phyloP scores from a whole-genome alignment of 768 basidiomycete species.

The Exidia glandulosa region DNA sequence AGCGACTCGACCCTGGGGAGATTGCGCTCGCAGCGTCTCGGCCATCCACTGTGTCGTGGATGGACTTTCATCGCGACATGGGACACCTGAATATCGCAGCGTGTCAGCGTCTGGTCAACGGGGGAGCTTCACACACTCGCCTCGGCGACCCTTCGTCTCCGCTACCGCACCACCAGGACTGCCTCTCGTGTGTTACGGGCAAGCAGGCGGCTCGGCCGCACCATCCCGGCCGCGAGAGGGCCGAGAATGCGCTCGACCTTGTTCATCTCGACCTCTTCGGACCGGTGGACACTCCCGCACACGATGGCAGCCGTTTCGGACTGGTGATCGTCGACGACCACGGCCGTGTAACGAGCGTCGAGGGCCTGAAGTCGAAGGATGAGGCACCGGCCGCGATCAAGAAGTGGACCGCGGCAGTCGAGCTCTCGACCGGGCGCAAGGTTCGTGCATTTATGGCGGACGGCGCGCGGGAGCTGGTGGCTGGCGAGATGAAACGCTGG shows the following conservation, averaged over 20 bases:
- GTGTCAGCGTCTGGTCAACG: not conserved
- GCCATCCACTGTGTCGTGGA: not conserved
- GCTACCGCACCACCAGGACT: not conserved
- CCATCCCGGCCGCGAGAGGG: not conserved
- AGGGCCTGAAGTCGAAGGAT: not conserved
- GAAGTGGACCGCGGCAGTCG: not conserved
- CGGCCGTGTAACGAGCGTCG: not conserved
- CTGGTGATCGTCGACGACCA: slow-evolving; percentile 9
- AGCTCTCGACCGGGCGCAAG: not conserved
- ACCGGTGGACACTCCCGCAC: slow-evolving; percentile 5
- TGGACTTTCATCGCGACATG: not conserved
- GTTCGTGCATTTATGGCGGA: slow-evolving; percentile 8
- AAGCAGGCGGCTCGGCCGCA: not conserved
- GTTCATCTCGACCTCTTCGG: slow-evolving; percentile 9
- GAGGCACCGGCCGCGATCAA: not conserved
- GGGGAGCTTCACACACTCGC: not conserved
- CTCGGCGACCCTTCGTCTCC: not conserved
- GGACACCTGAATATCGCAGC: not conserved
- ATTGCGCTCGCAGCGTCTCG: not conserved
- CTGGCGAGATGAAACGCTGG: not conserved
- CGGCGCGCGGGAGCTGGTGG: not conserved
- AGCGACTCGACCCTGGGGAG: not conserved
- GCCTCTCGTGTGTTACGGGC: not conserved
- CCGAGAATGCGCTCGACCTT: slow-evolving; percentile 2
- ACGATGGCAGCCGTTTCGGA: slow-evolving; percentile 4